Evolutionary conservation across 768 basidiomycete genomes (phyloP), one percentile per base, ranked within the genome.

Genomic region (Tremella yokohamensis): DNA sequence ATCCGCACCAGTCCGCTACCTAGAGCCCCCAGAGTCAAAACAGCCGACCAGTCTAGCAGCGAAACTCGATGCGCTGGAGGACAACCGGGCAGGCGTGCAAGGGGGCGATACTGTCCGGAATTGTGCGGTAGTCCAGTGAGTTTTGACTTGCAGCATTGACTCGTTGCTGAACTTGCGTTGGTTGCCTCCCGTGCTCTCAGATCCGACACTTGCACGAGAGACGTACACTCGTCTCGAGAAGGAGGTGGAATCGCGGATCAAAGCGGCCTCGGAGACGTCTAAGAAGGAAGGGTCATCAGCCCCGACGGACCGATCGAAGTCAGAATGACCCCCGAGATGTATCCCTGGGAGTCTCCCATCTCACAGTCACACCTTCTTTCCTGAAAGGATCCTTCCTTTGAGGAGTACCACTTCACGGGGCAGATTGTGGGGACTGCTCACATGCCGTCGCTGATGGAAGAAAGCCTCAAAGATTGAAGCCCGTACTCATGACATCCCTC

Each of bases 1-100:
- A 13, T 91, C 66, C 1, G 75, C 75, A 2, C 75, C 75, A 1
- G 71, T 73, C 0, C 62, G 70, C 18, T 58, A 72, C 52, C 65
- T 55, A 3, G 38, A 49, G 2, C 53, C 60, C 8, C 57, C 63
- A 40, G 52, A 40, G 1, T 54, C 61, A 16, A 56, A 52, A 8
- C 57, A 59, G 53, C 60, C 60, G n/a, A 53, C 49, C 3, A 11
- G 48, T 20, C 26, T 26, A 2, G 26, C 48, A 19, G n/a, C 20
- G 24, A 26, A 49, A 7, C 20, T 20, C 7, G 51, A 52, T 26
- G 24, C 34, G 11, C 34, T 19, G 19, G 45, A 45, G 22, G 62
- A 54, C 8, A 45, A 61, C 20, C 63, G 61, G 25, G 52, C n/a
- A 24, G 67, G 42, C 2, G 64, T 74, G 6, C 57, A 52, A 13